These are phyloP conservation scores for Moesziomyces sp. DNA, from an alignment of 1,284 basidiomycete species.

Conservation along the genomic window DNA sequence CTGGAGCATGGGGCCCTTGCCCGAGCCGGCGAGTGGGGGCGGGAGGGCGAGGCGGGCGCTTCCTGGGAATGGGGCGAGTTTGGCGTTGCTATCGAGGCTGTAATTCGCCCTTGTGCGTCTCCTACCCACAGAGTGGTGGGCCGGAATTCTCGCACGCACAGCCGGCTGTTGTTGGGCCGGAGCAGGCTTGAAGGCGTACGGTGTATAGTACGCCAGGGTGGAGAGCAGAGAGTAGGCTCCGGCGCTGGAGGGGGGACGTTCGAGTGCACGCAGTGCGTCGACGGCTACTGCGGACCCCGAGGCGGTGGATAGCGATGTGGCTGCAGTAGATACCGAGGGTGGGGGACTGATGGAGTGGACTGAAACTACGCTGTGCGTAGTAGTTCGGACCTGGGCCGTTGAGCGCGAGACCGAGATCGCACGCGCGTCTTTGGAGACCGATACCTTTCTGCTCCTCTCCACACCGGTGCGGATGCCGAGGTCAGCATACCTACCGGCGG, in stretches of 20 bases:
- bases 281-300: slow-evolving; percentile 4
- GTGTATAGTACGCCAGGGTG: not conserved
- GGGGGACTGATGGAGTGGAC: too few species aligned
- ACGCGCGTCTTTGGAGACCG: not conserved
- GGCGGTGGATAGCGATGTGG: too few species aligned
- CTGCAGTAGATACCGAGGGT: too few species aligned
- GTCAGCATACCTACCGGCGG: too few species aligned
- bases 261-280: slow-evolving; percentile 19
- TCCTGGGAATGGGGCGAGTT: slow-evolving; percentile 41
- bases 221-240: too few species aligned
- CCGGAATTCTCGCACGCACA: slow-evolving; percentile 11
- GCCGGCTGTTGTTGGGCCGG: not conserved
- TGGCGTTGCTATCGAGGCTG: slow-evolving; percentile 34
- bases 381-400: too few species aligned
- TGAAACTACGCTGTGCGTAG: too few species aligned
- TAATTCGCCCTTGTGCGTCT: slow-evolving; percentile 27
- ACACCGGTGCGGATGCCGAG: too few species aligned
- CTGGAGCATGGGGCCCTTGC: slow-evolving; percentile 22
- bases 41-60: slow-evolving; percentile 14
- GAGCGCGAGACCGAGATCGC: too few species aligned
- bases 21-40: slow-evolving; percentile 30
- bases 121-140: slow-evolving; percentile 19
- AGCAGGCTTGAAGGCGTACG: too few species aligned
- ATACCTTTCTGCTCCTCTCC: too few species aligned
- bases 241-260: not conserved